Evolutionary conservation across 176 grass and related monocot genomes (phyloP).

Genomic region (Avena atlantica): DNA sequence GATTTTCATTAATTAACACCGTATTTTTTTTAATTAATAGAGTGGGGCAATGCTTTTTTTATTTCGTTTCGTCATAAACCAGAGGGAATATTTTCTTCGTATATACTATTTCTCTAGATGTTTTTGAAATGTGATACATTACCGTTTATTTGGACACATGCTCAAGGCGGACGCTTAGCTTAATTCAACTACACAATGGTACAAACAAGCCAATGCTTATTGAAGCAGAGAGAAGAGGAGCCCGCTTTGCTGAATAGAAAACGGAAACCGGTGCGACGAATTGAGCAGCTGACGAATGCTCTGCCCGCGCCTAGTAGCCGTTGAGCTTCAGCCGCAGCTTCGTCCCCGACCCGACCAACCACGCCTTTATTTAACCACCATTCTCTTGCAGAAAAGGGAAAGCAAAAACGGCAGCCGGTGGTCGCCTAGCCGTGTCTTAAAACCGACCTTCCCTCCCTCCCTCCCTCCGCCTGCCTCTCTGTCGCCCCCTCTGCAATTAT

Average conservation of each 20-base stretch:
- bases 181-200: not conserved
- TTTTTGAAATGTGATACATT: not conserved
- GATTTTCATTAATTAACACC: too few species aligned
- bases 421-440: constrained; percentile 30
- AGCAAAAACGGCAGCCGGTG: constrained; percentile 25
- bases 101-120: too few species aligned
- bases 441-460: constrained; percentile 12
- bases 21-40: too few species aligned
- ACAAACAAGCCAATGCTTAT: too few species aligned
- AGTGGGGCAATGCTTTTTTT: too few species aligned
- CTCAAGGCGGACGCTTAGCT: not conserved
- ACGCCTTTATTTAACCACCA: constrained; percentile 10
- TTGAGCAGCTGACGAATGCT: not conserved
- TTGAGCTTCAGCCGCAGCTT: constrained; percentile 53
- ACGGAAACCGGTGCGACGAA: not conserved
- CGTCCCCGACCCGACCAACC: constrained; percentile 1
- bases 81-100: too few species aligned
- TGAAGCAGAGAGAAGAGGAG: not conserved
- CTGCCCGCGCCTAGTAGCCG: constrained; percentile 53
- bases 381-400: not conserved
- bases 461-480: not conserved
- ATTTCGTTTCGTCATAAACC: too few species aligned
- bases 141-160: not conserved
- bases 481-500: constrained; percentile 33
- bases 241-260: not conserved